Conservation (phyloP, 805 yeast species). For the Wickerhamiella siamensis region DNA sequence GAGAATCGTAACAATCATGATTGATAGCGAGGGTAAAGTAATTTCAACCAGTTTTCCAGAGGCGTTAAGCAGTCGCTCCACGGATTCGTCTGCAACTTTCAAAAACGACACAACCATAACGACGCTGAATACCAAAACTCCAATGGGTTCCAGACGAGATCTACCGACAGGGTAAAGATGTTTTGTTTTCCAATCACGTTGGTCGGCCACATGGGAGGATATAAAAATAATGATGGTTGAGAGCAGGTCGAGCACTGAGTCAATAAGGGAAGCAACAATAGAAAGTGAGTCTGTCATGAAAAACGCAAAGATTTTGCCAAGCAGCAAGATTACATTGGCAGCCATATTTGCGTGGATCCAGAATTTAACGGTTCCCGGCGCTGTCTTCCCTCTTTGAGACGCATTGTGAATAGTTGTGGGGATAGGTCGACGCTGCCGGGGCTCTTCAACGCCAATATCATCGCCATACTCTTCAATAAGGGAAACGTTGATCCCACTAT, state of each 20-base stretch:
- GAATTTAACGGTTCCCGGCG: constrained; percentile 30
- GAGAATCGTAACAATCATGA: constrained; percentile 51
- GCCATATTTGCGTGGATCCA: constrained; percentile 54
- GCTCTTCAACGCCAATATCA: constrained; percentile 20
- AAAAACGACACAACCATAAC: constrained; percentile 56
- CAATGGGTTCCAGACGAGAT: constrained; percentile 60
- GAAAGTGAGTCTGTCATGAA: constrained; percentile 58
- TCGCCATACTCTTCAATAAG: constrained; percentile 50
- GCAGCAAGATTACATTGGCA: constrained; percentile 39
- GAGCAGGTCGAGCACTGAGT: constrained; percentile 57
- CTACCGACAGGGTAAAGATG: constrained; percentile 51
- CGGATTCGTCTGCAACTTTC: constrained; percentile 56
- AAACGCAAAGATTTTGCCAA: constrained; percentile 48
- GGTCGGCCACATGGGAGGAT: constrained; percentile 33
- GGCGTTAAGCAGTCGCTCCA: constrained; percentile 32
- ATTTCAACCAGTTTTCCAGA: constrained; percentile 27
- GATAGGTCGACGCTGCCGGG: constrained; percentile 13
- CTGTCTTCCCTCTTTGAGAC: constrained; percentile 30
- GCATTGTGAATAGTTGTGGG: constrained; percentile 23
- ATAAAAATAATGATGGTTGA: constrained; percentile 60
- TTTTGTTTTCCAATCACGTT: constrained; percentile 32
- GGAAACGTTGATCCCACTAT: constrained; percentile 51
- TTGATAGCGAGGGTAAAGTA: constrained; percentile 35
- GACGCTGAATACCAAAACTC: constrained; percentile 58
- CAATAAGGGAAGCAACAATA: constrained; percentile 63